A percentile compares a stretch with the other conserved stretches of the same genome.
Conservation (phyloP, 23 red algal genomes). For the Gracilaria caudata region DNA sequence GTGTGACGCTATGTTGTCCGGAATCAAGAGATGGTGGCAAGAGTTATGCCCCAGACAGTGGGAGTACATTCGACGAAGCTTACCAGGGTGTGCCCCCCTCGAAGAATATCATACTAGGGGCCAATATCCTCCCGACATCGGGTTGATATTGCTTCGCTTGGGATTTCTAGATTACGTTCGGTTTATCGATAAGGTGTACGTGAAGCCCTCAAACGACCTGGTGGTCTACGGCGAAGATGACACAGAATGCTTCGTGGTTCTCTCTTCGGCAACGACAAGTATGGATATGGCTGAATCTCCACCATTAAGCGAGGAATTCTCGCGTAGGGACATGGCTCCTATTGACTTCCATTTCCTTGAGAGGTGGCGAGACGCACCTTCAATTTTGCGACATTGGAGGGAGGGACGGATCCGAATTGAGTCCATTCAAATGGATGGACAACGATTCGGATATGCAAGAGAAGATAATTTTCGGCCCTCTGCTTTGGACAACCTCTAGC, state of each 20-base stretch:
- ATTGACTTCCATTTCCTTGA: background rate
- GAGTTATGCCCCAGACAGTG: constrained; percentile 28
- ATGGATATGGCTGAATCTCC: background rate
- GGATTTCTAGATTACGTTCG: constrained; percentile 25
- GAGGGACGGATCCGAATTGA: background rate
- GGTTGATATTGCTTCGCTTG: constrained; percentile 17
- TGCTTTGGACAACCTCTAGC: background rate
- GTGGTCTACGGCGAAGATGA: constrained; percentile 34
- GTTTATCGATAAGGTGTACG: constrained; percentile 21
- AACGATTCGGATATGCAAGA: background rate
- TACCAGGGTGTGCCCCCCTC: background rate
- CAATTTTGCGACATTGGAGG: background rate
- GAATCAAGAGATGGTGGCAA: background rate
- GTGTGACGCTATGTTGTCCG: constrained; percentile 11
- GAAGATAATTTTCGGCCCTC: background rate
- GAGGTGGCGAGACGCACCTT: constrained; percentile 1
- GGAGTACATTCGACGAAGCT: constrained; percentile 45
- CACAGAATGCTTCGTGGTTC: constrained; percentile 12
- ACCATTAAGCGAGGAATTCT: background rate
- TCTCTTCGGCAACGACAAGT: background rate
- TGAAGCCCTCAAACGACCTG: constrained; percentile 5
- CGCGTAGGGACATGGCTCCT: background rate
- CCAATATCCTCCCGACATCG: constrained; percentile 30
- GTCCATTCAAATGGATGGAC: background rate
- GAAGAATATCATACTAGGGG: constrained; percentile 30